Evolutionary conservation across 176 grass and related monocot species (phyloP).

Genomic region (Oryza brachyantha): DNA sequence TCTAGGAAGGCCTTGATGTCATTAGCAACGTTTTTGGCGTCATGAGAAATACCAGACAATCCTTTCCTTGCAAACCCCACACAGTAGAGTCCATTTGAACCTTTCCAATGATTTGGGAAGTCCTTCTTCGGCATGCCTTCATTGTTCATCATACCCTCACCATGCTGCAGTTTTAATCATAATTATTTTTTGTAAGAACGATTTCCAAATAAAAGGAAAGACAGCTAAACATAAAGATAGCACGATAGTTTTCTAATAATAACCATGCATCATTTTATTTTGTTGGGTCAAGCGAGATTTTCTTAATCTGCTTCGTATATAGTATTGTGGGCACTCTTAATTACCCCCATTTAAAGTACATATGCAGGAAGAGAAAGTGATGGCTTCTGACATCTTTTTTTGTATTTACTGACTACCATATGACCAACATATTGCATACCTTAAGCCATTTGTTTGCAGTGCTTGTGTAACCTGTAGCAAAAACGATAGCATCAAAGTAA

Average conservation of each 20-base stretch:
- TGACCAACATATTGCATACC: constrained; percentile 26
- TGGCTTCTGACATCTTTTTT: not conserved
- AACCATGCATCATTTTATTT: not conserved
- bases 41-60: constrained; percentile 42
- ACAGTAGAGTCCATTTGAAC: constrained; percentile 53
- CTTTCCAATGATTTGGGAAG: constrained; percentile 68
- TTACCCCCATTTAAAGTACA: not conserved
- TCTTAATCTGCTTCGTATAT: too few species aligned
- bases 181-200: not conserved
- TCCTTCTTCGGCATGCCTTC: constrained; percentile 46
- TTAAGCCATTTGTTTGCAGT: constrained; percentile 53
- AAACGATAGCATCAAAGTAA: constrained; percentile 46
- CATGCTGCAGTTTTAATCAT: constrained; percentile 28
- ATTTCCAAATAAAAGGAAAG: not conserved
- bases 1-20: constrained; percentile 44
- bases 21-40: constrained; percentile 44
- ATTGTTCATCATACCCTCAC: constrained; percentile 29
- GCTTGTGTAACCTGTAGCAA: constrained; percentile 62
- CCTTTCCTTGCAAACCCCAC: constrained; percentile 53
- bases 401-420: not conserved
- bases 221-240: not conserved
- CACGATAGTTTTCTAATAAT: not conserved
- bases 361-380: not conserved
- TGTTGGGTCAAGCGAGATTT: not conserved
- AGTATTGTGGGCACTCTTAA: not conserved